Evolutionary conservation across 1,284 basidiomycete species (phyloP).

Genomic region (Grifola frondosa): DNA sequence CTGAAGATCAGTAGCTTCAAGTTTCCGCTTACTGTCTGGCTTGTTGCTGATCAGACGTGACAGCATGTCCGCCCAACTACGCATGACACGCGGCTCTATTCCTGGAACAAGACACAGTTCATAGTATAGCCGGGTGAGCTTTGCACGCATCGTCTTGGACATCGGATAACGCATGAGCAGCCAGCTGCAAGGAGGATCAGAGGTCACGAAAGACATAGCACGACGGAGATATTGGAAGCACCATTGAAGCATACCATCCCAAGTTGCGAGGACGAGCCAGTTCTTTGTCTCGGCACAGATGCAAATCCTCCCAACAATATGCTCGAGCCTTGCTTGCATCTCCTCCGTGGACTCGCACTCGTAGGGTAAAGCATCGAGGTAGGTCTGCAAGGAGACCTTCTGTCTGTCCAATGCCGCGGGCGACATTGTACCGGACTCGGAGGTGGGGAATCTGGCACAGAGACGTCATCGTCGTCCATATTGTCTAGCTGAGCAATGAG

Average conservation of each 20-base stretch:
- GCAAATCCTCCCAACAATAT: conserved; percentile 71
- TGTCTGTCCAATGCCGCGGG: conserved; percentile 49
- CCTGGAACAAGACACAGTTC: conserved; percentile 76
- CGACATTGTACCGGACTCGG: conserved; percentile 30
- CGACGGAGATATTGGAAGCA: conserved; percentile 28
- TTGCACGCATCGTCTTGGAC: conserved; percentile 69
- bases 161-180: conserved; percentile 82
- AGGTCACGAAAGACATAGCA: conserved; percentile 1
- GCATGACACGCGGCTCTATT: conserved; percentile 68
- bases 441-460: conserved; percentile 42
- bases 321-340: conserved; percentile 75
- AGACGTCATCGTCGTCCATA: conserved; percentile 56
- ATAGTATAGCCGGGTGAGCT: conserved; percentile 80
- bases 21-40: conserved; percentile 56
- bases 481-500: conserved; percentile 8
- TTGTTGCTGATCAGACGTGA: conserved; percentile 69
- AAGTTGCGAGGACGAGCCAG: conserved; percentile 68
- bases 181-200: too few relatives aligned
- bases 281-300: conserved; percentile 78
- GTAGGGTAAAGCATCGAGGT: conserved; percentile 75
- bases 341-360: conserved; percentile 72
- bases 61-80: conserved; percentile 74
- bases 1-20: conserved; percentile 69
- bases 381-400: conserved; percentile 55
- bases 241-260: conserved; percentile 76